phyloP scores from a whole-genome alignment of 108 stramenopile species.

The Cyclotella choctawhatcheeana region DNA sequence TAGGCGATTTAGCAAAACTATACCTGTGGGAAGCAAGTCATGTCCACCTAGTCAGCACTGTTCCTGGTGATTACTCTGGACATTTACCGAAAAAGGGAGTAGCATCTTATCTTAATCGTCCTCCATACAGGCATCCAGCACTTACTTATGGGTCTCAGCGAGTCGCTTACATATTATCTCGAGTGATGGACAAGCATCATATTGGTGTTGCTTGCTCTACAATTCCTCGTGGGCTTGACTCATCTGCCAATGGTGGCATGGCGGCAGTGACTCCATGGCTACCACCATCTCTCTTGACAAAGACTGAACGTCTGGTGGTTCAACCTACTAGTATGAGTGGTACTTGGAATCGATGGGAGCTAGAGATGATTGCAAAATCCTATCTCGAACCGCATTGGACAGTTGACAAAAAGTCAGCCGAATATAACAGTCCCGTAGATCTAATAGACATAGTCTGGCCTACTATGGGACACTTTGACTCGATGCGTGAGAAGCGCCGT shows the following conservation, averaged over 20 bases:
- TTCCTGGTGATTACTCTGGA: conserved; percentile 64
- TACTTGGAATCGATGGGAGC: conserved; percentile 58
- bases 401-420: background rate
- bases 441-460: conserved; percentile 83
- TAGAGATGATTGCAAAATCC: conserved; percentile 55
- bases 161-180: conserved; percentile 63
- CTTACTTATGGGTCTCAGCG: conserved; percentile 72
- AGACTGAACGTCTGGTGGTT: conserved; percentile 61
- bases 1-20: conserved; percentile 29
- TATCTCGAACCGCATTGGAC: conserved; percentile 58
- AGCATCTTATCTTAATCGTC: conserved; percentile 3
- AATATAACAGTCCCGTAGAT: conserved; percentile 39
- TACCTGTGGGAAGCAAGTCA: conserved; percentile 66
- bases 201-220: conserved; percentile 30
- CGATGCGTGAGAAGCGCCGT: conserved; percentile 20
- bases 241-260: conserved; percentile 13
- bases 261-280: conserved; percentile 50
- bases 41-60: conserved; percentile 70
- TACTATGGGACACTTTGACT: conserved; percentile 49
- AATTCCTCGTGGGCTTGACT: conserved; percentile 10
- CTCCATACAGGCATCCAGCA: conserved; percentile 15
- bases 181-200: conserved; percentile 32
- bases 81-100: conserved; percentile 9
- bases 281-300: conserved; percentile 43
- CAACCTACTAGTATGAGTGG: conserved; percentile 82